These are phyloP conservation scores for Gardenia jasminoides DNA, from an alignment of 257 asterid species.

Conservation along the genomic window DNA sequence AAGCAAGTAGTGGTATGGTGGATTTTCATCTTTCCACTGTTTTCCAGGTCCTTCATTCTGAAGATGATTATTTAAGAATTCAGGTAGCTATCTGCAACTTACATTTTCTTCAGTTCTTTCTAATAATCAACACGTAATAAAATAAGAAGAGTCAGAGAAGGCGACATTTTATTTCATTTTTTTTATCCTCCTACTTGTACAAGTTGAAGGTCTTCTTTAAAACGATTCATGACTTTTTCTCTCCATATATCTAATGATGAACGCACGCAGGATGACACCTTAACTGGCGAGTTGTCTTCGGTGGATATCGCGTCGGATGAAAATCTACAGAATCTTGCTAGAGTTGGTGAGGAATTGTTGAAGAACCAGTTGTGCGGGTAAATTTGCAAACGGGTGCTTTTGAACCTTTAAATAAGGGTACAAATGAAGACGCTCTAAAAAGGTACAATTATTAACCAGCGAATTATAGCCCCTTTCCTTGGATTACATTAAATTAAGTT, in stretches of 20 bases:
- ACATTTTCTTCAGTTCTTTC: too few relatives aligned
- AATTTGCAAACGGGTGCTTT: slow-evolving; percentile 34
- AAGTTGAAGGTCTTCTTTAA: too few relatives aligned
- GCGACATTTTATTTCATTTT: too few relatives aligned
- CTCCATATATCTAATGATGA: not conserved
- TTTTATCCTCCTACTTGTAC: not conserved
- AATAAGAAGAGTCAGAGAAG: not conserved
- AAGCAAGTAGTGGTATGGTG: slow-evolving; percentile 49
- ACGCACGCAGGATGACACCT: slow-evolving; percentile 30
- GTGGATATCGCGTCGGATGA: slow-evolving; percentile 43
- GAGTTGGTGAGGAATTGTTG: slow-evolving; percentile 33
- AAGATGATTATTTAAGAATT: slow-evolving; percentile 19
- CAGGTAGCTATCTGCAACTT: not conserved
- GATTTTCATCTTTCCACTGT: slow-evolving; percentile 41
- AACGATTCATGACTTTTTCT: not conserved
- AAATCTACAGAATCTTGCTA: slow-evolving; percentile 37
- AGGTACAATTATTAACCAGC: slow-evolving; percentile 6
- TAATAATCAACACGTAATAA: not conserved
- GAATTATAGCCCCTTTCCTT: not conserved
- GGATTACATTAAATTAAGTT: not conserved
- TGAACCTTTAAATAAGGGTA: slow-evolving; percentile 28
- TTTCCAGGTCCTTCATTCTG: slow-evolving; percentile 31
- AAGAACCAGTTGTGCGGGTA: slow-evolving; percentile 42
- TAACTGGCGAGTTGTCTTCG: slow-evolving; percentile 35
- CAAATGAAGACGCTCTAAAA: slow-evolving; percentile 38